Evolutionary conservation across 2,329 filamentous ascomycete genomes (phyloP).

Genomic region (Zymoseptoria ardabiliae): DNA sequence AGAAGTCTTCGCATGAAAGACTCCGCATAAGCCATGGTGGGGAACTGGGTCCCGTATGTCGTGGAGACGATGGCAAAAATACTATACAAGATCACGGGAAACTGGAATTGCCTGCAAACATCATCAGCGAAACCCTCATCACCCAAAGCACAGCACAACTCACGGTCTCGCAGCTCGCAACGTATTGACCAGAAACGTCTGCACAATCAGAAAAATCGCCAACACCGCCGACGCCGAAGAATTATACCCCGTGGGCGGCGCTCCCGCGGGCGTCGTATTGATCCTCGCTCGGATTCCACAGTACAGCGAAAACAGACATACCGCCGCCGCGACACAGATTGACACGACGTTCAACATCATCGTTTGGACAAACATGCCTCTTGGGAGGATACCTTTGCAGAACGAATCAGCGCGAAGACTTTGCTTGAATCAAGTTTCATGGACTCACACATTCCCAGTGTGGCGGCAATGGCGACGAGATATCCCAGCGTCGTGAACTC

Average conservation of each 20-base stretch:
- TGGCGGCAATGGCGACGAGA: slow-evolving; percentile 57
- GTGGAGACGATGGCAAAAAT: slow-evolving; percentile 60
- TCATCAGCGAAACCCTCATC: neutral
- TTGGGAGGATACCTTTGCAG: slow-evolving; percentile 47
- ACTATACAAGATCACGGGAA: slow-evolving; percentile 61
- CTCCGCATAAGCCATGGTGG: slow-evolving; percentile 47
- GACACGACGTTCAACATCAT: slow-evolving; percentile 52
- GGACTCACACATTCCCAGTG: slow-evolving; percentile 50
- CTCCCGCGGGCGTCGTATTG: slow-evolving; percentile 42
- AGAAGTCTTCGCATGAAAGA: slow-evolving; percentile 50
- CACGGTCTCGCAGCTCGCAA: slow-evolving; percentile 56
- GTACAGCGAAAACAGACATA: slow-evolving; percentile 56
- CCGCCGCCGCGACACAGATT: slow-evolving; percentile 52
- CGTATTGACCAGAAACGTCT: slow-evolving; percentile 60
- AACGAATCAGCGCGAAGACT: neutral
- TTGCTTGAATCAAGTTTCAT: no score
- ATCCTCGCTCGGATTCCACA: slow-evolving; percentile 57
- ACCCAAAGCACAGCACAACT: neutral
- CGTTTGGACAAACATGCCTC: slow-evolving; percentile 64
- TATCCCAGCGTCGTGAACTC: slow-evolving; percentile 53
- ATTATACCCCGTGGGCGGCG: slow-evolving; percentile 49
- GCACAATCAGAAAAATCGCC: slow-evolving; percentile 63
- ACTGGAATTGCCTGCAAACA: slow-evolving; percentile 46
- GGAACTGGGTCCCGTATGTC: slow-evolving; percentile 55
- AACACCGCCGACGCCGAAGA: slow-evolving; percentile 65